Base-by-base conservation (phyloP, 495 filamentous ascomycete species). In the Xylaria acuta region DNA sequence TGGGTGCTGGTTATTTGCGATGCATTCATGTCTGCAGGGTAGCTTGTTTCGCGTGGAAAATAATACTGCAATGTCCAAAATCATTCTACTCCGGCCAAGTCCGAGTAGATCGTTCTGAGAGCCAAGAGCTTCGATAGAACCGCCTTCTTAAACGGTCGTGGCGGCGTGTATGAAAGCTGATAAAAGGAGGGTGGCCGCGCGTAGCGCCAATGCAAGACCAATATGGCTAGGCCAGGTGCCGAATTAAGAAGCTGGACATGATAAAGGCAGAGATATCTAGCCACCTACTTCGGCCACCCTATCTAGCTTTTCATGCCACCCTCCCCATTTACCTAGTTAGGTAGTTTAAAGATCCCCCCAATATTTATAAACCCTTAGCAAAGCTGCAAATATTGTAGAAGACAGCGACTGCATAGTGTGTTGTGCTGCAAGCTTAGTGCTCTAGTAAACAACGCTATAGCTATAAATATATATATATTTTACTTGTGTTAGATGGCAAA, bases 121-220 rank as follows among this genome's bases (percentile, higher is more conserved):
- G 32, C 43, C 69, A 64, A 64, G 32, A 22, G 36, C 69, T 45
- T 64, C 3, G 36, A 30, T 8, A 64, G 47, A 45, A 64, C 34
- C 18, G 47, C 59, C 45, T 71, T 53, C 56, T 71, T 43, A 56
- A 67, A 67, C 65, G 16, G 65, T 56, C 36, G 49, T 67, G 53
- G 69, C 22, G 59, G 69, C 22, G 59, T 14, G 59, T 56, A 54
- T 64, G 32, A 34, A 22, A 38, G 14, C 32, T 41, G 34, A 68
- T 49, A 59, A 38, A 43, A 68, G 34, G 22, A 30, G 25, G 27
- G 12, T 58, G 38, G 36, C 32, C 11, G 66, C n/a, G 40, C 22
- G 12, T 70, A 53, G 45, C 56, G 40, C 41, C 47, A 63, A 53
- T 40, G 63, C 43, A 43, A 70, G 9, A 62, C 41, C 8, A 16